Percentiles rank a stretch among this genome's conserved stretches.
These are phyloP conservation scores for Cinchona pubescens DNA, from an alignment of 257 asterid species.

Conservation along the genomic window DNA sequence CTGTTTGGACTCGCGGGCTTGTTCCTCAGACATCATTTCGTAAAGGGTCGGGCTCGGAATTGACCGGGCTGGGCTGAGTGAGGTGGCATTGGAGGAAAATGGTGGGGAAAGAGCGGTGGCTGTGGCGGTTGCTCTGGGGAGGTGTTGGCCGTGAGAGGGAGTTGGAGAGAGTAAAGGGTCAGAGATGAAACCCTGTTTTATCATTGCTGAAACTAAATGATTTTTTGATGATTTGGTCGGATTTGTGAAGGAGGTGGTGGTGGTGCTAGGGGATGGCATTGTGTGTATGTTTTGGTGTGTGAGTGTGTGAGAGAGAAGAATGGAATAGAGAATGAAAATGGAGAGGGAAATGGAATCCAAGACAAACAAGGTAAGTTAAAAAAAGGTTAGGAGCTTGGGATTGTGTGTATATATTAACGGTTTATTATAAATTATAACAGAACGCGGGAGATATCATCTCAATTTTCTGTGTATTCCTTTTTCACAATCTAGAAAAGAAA, in stretches of 20 bases:
- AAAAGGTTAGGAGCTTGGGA: conserved; percentile 25
- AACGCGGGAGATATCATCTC: too few relatives aligned
- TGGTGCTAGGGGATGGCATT: conserved; percentile 19
- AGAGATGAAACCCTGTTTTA: conserved; percentile 80
- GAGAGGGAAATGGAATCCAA: conserved; percentile 22
- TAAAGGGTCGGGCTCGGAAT: conserved; percentile 59
- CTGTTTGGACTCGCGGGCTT: conserved; percentile 48
- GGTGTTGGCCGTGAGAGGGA: conserved; percentile 13
- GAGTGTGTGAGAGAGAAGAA: conserved; percentile 17
- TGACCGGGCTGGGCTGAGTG: conserved; percentile 8
- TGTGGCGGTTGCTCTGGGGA: conserved; percentile 18
- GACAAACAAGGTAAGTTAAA: conserved; percentile 4
- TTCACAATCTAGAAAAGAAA: too few relatives aligned
- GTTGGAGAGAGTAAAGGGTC: conserved; percentile 65
- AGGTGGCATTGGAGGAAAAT: conserved; percentile 27
- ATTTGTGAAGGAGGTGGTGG: conserved; percentile 23
- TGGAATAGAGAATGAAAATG: conserved; percentile 13
- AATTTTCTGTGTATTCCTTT: too few relatives aligned
- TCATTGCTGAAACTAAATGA: conserved; percentile 73
- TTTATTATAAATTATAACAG: too few relatives aligned
- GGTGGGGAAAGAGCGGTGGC: conserved; percentile 53
- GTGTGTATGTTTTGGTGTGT: conserved; percentile 10
- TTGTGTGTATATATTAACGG: too few relatives aligned
- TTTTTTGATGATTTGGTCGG: conserved; percentile 39
- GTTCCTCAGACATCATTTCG: conserved; percentile 79